These are phyloP conservation scores for Talaromyces verruculosus DNA, from an alignment of 2,329 filamentous ascomycete genomes.

Conservation along the genomic window DNA sequence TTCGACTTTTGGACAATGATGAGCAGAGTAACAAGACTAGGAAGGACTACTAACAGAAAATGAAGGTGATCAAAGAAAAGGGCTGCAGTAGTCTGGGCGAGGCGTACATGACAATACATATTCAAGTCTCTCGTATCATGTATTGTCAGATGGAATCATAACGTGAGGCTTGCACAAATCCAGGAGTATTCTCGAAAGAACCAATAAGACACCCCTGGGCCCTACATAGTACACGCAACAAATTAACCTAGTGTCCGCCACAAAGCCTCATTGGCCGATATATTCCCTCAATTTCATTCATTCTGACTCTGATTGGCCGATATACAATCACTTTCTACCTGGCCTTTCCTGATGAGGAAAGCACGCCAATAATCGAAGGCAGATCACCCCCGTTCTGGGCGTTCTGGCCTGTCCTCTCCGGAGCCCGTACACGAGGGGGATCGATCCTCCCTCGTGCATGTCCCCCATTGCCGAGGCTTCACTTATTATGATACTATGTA, in stretches of 20 bases:
- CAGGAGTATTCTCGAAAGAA: constrained; percentile 1
- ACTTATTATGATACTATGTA: background rate
- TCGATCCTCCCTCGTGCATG: constrained; percentile 1
- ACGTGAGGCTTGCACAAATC: background rate
- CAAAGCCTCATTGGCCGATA: background rate
- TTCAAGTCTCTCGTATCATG: background rate
- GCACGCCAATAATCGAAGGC: constrained; percentile 4
- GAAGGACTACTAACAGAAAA: background rate
- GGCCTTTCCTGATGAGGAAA: background rate
- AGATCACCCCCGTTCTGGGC: constrained; percentile 1
- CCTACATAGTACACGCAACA: background rate
- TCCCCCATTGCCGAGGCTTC: background rate
- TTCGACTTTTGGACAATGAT: background rate
- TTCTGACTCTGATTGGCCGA: background rate
- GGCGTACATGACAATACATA: background rate
- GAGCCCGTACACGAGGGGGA: background rate
- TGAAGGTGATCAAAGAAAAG: constrained; percentile 10
- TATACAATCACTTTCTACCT: background rate
- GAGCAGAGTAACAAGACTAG: background rate
- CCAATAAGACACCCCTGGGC: background rate
- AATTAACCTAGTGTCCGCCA: background rate
- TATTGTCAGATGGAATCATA: background rate
- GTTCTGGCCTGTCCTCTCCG: background rate
- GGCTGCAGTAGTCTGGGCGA: background rate
- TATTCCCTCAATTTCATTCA: background rate